Base-by-base conservation (phyloP, 2,329 filamentous ascomycete species). In the Botrytis elliptica region DNA sequence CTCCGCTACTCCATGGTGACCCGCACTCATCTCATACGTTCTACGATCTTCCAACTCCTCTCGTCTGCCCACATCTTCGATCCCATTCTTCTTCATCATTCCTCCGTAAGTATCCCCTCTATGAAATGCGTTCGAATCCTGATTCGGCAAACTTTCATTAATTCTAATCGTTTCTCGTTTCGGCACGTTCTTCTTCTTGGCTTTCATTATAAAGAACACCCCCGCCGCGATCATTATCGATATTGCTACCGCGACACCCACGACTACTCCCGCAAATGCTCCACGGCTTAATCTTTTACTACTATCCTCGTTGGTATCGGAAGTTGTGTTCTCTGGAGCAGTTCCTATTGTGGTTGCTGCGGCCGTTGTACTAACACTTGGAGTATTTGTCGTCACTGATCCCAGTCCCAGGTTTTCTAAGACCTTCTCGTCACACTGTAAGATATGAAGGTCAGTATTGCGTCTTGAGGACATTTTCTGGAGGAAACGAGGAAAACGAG, bases 1-100 rank as follows among this genome's bases (percentile, higher is more conserved):
- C 38, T 68, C 66, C 18, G 38, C 49, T 38, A 68, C n/a, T 18
- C n/a, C 46, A 68, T 42, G 66, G 55, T 29, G 18, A 36, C 44
- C 66, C 22, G 25, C 36, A 68, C 66, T 57, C 66, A 68, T 68
- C 40, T 68, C 66, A 57, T 68, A 68, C 29, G 49, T 57, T 33
- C 66, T 57, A 12, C 20, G 16, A 22, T 38, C 25, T 55, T 68
- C 66, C n/a, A 57, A 42, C 18, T 68, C 65, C 46, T 18, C 36
- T 57, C 36, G 25, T 57, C 65, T 68, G n/a, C 10, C n/a, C 33
- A 40, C 20, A 29, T 22, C 25, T 6, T 57, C 14, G 42, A 29
- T 20, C 25, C 38, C 36, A 40, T 55, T 42, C 10, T 57, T 42
- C 36, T 57, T 68, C 16, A 14, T 68, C 36, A 40, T 36, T 42